Conservation (phyloP, 2,329 filamentous ascomycete species). For the Fusarium chaquense region DNA sequence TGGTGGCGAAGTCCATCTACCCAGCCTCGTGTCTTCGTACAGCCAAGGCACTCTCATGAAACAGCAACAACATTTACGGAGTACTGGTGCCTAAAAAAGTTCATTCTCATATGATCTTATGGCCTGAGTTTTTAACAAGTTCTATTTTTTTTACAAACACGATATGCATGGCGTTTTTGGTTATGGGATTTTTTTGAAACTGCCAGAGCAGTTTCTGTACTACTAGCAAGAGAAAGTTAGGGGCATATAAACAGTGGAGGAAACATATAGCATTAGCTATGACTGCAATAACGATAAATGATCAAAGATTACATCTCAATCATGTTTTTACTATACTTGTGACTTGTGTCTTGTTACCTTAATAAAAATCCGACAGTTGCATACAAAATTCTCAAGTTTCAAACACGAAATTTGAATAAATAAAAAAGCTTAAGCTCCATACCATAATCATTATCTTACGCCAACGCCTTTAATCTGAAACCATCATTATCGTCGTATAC, state of each 20-base stretch:
- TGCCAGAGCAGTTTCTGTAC: conserved; percentile 18
- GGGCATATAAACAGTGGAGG: conserved; percentile 16
- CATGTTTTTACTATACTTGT: rapidly evolving
- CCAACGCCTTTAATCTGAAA: not conserved
- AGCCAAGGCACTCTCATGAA: conserved; percentile 10
- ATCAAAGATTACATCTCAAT: not conserved
- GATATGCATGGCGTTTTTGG: conserved; percentile 37
- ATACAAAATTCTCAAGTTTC: rapidly evolving
- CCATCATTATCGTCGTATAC: not conserved
- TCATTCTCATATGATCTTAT: conserved; percentile 34
- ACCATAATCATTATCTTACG: not conserved
- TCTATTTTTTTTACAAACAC: conserved; percentile 30
- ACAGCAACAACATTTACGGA: conserved; percentile 19
- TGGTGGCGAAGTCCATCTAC: conserved; percentile 26
- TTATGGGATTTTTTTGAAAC: not conserved
- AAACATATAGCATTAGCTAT: not conserved
- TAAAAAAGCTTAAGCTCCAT: not conserved
- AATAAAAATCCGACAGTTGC: rapidly evolving
- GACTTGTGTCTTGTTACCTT: rapidly evolving
- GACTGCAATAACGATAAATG: conserved; percentile 29
- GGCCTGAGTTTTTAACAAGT: conserved; percentile 11
- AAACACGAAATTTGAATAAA: too few relatives aligned
- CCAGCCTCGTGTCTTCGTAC: conserved; percentile 10
- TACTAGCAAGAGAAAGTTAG: conserved; percentile 7
- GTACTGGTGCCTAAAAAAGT: conserved; percentile 30